These are phyloP conservation scores for Melaleuca alternifolia DNA, from an alignment of 345 rosid genomes.

Conservation along the genomic window DNA sequence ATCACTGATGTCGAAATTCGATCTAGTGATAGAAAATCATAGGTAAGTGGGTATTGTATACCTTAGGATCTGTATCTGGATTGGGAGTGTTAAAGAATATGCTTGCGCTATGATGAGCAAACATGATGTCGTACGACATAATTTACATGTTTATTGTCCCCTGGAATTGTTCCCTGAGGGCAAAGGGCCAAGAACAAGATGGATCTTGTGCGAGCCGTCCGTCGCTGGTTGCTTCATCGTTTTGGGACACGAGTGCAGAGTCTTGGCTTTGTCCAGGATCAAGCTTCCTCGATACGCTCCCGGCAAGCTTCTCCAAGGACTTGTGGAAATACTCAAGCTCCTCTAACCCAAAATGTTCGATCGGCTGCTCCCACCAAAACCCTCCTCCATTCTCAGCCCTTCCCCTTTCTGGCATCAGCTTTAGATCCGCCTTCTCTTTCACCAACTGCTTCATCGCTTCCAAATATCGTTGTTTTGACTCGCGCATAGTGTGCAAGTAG, in stretches of 20 bases:
- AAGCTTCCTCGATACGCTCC: background rate
- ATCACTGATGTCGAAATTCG: background rate
- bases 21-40: background rate
- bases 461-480: background rate
- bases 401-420: background rate
- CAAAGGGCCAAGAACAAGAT: background rate
- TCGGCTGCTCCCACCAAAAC: slow-evolving; percentile 2
- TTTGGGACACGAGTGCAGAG: background rate
- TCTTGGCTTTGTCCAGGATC: background rate
- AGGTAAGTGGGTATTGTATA: background rate
- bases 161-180: background rate
- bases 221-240: background rate
- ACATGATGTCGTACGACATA: background rate
- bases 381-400: background rate
- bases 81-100: background rate
- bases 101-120: background rate
- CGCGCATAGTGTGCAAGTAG: background rate
- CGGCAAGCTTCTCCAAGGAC: background rate
- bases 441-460: background rate
- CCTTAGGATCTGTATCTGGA: background rate
- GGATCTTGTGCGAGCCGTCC: background rate
- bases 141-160: too few species aligned
- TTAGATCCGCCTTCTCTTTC: background rate
- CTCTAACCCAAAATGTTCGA: background rate
- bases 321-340: slow-evolving; percentile 1